Evolutionary conservation across 2,329 filamentous ascomycete species (phyloP).

Genomic region (Cyphellophora attinorum): DNA sequence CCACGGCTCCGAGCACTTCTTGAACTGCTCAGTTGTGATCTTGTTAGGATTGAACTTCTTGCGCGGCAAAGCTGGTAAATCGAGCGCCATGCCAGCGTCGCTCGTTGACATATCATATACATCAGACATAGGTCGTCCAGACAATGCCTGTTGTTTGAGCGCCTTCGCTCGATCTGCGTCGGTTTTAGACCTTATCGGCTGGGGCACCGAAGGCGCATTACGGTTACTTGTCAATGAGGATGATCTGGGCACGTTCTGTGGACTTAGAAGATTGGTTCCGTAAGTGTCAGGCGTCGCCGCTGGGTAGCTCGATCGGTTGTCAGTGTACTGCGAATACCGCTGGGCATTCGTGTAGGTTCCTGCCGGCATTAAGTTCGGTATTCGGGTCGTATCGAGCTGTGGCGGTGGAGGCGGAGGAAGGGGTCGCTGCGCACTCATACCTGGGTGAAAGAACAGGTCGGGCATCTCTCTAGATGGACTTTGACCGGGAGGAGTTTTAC

Average conservation of each 20-base stretch:
- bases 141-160: constrained; percentile 40
- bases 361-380: constrained; percentile 40
- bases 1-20: constrained; percentile 82
- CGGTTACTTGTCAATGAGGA: constrained; percentile 77
- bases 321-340: constrained; percentile 35
- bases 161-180: constrained; percentile 64
- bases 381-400: constrained; percentile 32
- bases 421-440: constrained; percentile 52
- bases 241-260: constrained; percentile 54
- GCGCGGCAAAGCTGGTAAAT: constrained; percentile 75
- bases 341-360: constrained; percentile 50
- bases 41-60: constrained; percentile 81
- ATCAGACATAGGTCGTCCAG: constrained; percentile 38
- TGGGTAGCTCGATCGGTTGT: constrained; percentile 25
- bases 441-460: constrained; percentile 90
- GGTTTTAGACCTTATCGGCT: constrained; percentile 86
- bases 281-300: constrained; percentile 42
- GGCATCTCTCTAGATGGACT: constrained; percentile 63
- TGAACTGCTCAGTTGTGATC: constrained; percentile 69
- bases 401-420: constrained; percentile 50
- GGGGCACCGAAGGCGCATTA: constrained; percentile 65
- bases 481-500: constrained; percentile 37
- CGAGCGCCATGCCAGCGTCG: constrained; percentile 53
- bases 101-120: constrained; percentile 45
- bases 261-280: constrained; percentile 33